These are phyloP conservation scores for Coemansia sp. DNA, from an alignment of 192 early-diverging fungal genomes.

Conservation along the genomic window DNA sequence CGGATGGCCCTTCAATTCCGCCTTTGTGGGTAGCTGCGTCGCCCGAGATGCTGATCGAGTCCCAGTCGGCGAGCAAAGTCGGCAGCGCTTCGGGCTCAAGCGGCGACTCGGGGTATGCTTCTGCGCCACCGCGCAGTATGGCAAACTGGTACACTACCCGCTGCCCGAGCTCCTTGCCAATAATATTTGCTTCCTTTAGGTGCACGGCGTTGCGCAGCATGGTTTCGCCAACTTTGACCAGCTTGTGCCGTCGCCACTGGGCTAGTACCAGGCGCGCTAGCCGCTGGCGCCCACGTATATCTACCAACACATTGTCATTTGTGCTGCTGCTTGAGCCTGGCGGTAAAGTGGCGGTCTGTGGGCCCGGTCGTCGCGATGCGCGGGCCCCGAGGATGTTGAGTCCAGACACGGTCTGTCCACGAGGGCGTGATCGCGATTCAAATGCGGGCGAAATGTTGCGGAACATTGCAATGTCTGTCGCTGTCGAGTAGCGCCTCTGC, in stretches of 20 bases:
- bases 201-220: conserved; percentile 66
- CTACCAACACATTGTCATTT: conserved; percentile 16
- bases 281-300: too few species aligned
- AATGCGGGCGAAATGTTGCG: neutral
- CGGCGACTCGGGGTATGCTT: conserved; percentile 30
- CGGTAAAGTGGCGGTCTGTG: neutral
- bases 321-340: neutral
- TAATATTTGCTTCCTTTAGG: conserved; percentile 90
- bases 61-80: conserved; percentile 37
- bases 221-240: conserved; percentile 60
- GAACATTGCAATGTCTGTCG: conserved; percentile 7
- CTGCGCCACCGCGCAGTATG: conserved; percentile 58
- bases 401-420: conserved; percentile 24
- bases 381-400: conserved; percentile 1
- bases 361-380: neutral
- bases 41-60: conserved; percentile 3
- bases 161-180: conserved; percentile 77
- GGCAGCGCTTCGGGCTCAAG: conserved; percentile 48
- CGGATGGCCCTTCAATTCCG: neutral
- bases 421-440: conserved; percentile 11
- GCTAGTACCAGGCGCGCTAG: conserved; percentile 22
- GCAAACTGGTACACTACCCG: conserved; percentile 81
- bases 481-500: conserved; percentile 22
- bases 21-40: neutral
- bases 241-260: conserved; percentile 50